phyloP scores from a whole-genome alignment of 306 rosid species.

The Abrus precatorius region DNA sequence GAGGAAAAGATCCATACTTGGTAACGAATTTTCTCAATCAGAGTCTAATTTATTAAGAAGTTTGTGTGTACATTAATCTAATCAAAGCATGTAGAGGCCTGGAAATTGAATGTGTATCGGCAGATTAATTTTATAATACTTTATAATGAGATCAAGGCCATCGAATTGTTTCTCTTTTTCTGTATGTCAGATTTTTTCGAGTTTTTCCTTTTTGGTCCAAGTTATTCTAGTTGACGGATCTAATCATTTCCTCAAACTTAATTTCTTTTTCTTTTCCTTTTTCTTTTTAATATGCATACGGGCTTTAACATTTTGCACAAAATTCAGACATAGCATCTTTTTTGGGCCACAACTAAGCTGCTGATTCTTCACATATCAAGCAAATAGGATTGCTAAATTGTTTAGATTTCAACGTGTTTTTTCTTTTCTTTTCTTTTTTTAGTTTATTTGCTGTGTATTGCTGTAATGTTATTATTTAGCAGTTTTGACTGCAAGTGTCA shows the following conservation, averaged over 20 bases:
- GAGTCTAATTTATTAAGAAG: neutral
- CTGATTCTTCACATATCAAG: neutral
- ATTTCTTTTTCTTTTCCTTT: too few relatives aligned
- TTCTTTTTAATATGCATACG: neutral
- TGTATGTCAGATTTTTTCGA: neutral
- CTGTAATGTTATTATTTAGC: too few relatives aligned
- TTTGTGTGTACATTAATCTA: neutral
- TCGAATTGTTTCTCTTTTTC: slow-evolving; percentile 13
- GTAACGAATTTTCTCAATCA: slow-evolving; percentile 11
- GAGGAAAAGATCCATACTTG: slow-evolving; percentile 3
- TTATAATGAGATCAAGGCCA: neutral
- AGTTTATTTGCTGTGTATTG: too few relatives aligned
- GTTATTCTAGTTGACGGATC: neutral
- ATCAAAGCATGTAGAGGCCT: neutral
- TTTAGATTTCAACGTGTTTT: too few relatives aligned
- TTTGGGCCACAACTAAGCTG: neutral
- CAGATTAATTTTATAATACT: neutral
- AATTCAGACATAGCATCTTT: neutral
- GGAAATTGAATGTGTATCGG: slow-evolving; percentile 4
- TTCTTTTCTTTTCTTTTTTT: too few relatives aligned
- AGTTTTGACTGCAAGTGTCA: too few relatives aligned
- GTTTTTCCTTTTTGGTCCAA: too few relatives aligned
- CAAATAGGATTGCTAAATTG: neutral
- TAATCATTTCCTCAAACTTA: neutral
- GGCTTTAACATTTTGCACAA: neutral